Conservation (phyloP, 2,329 filamentous ascomycete genomes). For the Epichloe gansuensis region DNA sequence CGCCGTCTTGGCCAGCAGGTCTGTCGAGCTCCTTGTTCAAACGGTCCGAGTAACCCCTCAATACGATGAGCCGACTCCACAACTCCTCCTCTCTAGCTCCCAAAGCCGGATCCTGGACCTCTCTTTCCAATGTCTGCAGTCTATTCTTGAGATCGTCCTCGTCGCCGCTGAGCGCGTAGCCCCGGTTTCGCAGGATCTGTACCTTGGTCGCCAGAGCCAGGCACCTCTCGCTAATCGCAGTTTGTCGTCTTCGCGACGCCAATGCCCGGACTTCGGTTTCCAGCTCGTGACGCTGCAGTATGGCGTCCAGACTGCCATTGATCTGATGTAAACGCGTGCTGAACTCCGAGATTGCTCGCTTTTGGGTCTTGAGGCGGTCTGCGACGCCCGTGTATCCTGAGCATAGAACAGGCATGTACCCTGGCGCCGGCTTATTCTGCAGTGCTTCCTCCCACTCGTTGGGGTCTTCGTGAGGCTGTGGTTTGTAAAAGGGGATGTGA, state of each 20-base stretch:
- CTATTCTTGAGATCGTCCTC: constrained; percentile 69
- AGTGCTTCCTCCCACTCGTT: constrained; percentile 76
- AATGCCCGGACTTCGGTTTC: constrained; percentile 61
- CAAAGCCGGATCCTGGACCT: constrained; percentile 61
- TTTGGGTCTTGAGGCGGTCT: constrained; percentile 59
- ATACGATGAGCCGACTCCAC: constrained; percentile 66
- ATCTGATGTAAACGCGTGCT: constrained; percentile 66
- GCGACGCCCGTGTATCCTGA: constrained; percentile 61
- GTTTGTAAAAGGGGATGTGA: constrained; percentile 64
- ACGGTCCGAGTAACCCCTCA: constrained; percentile 59
- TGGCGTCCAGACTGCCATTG: constrained; percentile 57
- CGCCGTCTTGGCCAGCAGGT: constrained; percentile 41
- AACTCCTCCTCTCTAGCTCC: constrained; percentile 70
- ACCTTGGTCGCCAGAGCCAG: constrained; percentile 65
- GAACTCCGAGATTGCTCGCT: constrained; percentile 54
- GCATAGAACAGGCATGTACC: constrained; percentile 65
- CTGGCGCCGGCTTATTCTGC: constrained; percentile 62
- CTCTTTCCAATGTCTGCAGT: constrained; percentile 53
- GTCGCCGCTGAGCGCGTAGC: constrained; percentile 65
- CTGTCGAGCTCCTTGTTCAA: constrained; percentile 64
- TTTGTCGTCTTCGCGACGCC: constrained; percentile 60
- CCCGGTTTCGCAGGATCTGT: constrained; percentile 67
- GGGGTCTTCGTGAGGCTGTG: constrained; percentile 56
- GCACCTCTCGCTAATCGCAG: constrained; percentile 58
- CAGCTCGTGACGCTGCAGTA: constrained; percentile 66